Base-by-base conservation (phyloP, 495 filamentous ascomycete species). In the Daldinia bambusicola region DNA sequence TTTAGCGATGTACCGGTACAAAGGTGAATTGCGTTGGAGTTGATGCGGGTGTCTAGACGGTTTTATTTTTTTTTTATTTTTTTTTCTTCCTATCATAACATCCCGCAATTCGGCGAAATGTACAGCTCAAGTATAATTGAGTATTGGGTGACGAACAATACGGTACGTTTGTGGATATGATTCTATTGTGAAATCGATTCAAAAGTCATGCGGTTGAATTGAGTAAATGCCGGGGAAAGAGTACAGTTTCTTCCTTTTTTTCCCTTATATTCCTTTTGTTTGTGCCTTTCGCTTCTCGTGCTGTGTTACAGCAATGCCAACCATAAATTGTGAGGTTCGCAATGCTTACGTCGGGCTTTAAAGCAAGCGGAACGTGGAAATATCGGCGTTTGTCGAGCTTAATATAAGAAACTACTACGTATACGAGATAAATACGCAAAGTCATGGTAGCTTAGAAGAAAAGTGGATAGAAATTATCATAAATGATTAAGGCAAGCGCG, bases 1-100 rank as follows among this genome's bases (percentile, higher is more conserved):
- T 66, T 61, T 45, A 65, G 51, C 61, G 37, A 66, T 57, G 70
- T 73, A 73, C 58, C 10, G 57, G 52, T 73, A 69, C 61, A 31
- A 60, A 8, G 13, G 32, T 66, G 43, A 26, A 13, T 38, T 51
- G 12, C 18, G 16, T 57, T 57, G 18, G 43, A 48, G 43, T 48
- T 48, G 18, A 48, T 48, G 43, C 43, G 20, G 18, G 32, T 36
- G 34, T 5, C 34, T 5, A 36, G 34, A 36, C 30, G 32, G n/a
- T n/a, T n/a, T 31, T 32, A 36, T 36, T 36, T 36, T 40, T 13
- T 20, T 38, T 18, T 12, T n/a, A 40, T 40, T 40, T 6, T 30
- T 53, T 36, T 36, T 36, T 36, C 9, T 36, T 36, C 34, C 20
- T 18, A 16, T 16, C 43, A 16, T 22, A 16, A 48, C 43, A 48